These are phyloP conservation scores for Passalora sequoiae DNA, from an alignment of 2,329 filamentous ascomycete species.

Conservation along the genomic window DNA sequence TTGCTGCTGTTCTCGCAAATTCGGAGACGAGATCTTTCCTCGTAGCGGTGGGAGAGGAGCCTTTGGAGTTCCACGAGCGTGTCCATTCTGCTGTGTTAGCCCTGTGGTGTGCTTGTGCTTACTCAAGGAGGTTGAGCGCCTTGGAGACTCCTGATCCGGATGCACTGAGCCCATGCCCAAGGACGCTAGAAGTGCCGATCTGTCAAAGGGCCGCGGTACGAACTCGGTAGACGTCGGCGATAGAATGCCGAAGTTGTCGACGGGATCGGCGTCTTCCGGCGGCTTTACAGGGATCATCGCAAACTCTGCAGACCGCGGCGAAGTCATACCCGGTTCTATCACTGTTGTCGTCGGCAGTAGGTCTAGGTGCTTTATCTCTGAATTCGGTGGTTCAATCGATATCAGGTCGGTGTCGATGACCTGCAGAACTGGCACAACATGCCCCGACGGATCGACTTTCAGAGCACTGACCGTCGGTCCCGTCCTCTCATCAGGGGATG, in stretches of 20 bases:
- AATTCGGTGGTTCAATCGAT: neutral
- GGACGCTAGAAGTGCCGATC: constrained; percentile 32
- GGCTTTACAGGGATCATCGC: constrained; percentile 34
- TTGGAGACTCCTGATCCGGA: constrained; percentile 21
- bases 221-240: constrained; percentile 42
- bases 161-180: constrained; percentile 35
- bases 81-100: neutral
- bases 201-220: constrained; percentile 31
- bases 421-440: constrained; percentile 31
- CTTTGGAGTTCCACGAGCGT: neutral
- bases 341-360: neutral
- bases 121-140: constrained; percentile 22
- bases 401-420: constrained; percentile 18
- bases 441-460: constrained; percentile 39
- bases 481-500: constrained; percentile 41
- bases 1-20: constrained; percentile 31
- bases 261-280: constrained; percentile 29
- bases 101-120: constrained; percentile 8
- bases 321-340: constrained; percentile 18
- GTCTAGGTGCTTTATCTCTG: neutral
- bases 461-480: constrained; percentile 20
- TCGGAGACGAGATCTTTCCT: constrained; percentile 33
- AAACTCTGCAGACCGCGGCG: constrained; percentile 38
- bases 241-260: constrained; percentile 36
- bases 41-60: constrained; percentile 21